Base-by-base conservation (phyloP, 2,329 filamentous ascomycete species). In the Chaetomiaceae sp. region DNA sequence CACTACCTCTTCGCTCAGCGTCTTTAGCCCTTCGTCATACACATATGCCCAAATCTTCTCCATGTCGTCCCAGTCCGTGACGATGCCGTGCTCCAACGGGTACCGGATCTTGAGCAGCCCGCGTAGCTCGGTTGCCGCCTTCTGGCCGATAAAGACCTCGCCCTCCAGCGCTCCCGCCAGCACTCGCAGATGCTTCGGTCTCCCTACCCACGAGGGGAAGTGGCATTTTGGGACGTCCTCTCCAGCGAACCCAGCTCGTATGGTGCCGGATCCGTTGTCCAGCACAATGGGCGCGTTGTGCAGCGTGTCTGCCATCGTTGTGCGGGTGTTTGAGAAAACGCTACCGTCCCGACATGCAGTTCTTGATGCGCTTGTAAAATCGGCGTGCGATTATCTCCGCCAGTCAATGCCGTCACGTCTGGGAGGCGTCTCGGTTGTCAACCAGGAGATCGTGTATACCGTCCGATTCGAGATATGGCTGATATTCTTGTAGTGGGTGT, bases 21-120 rank as follows among this genome's bases (percentile, higher is more conserved):
- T 96, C 77, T 96, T 97, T 65, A 99, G 72, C 60, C 95, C 94
- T 67, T 96, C 92, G 54, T 89, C 89, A 70, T 97, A 99, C 49
- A 99, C 91, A 68, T 95, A 94, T 66, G 95, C 89, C 94, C 94
- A 99, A 73, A 99, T 99, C 75, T 90, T 85, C 77, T 99, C 94
- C 94, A 99, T 99, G 68, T 99, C 94, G 69, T 97, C 94, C 94
- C 94, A 99, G 72, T 99, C 91, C 63, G 94, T 99, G 59, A 99
- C 94, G 65, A 99, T 95, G 64, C 94, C 94, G 70, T 99, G 94
- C 75, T 97, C 94, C 51, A 99, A 76, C 40, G 94, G 94, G 69
- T 97, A 97, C 61, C 85, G 82, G 65, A 99, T 96, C 81, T 97
- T 99, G 64, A 99, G 80, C 57, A 99, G 76, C 3, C 94, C 94